Evolutionary conservation across 345 rosid species (phyloP), one percentile per base, ranked within the genome.

Genomic region (Dimocarpus longan): DNA sequence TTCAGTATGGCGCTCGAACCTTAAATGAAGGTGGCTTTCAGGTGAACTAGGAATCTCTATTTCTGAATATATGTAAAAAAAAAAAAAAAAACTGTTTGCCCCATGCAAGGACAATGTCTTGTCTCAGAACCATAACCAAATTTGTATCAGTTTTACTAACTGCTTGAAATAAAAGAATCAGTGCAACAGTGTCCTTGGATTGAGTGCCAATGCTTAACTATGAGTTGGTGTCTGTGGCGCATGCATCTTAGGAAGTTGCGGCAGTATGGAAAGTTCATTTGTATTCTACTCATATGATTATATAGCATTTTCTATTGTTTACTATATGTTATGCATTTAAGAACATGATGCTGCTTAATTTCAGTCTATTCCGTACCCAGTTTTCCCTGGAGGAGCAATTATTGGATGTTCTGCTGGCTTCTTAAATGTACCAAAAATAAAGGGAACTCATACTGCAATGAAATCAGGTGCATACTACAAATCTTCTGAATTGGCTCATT

Each of bases 281-380:
- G 24, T 65, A 56, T 76, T 56, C 66, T 56, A 22, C 63, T 52
- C 43, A 13, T 66, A 15, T 40, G 24, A 66, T 24, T 54, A 59
- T 2, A 60, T 21, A 22, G 65, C 24, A 60, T 60, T 60, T 60
- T 60, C 11, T 60, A 22, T 60, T 9, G 5, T 60, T 60, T 60
- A 7, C 28, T 21, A 19, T 22, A 22, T 21, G 28, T 82, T 56
- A 68, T 78, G 78, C 84, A 76, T 79, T 79, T 83, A 80, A 76
- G 90, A 90, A 91, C 86, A 73, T 88, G 91, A 82, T 95, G 90
- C 89, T 88, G 91, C 93, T 89, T 87, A 91, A 90, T 91, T 93
- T 93, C 99, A 95, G 99, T 93, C 98, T 87, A 86, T 95, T 90
- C 98, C 97, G 10, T 95, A 92, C 87, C 98, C 99, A 89, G 92